phyloP scores from a whole-genome alignment of 2,329 filamentous ascomycete genomes.

The Conoideocrella luteorostrata region DNA sequence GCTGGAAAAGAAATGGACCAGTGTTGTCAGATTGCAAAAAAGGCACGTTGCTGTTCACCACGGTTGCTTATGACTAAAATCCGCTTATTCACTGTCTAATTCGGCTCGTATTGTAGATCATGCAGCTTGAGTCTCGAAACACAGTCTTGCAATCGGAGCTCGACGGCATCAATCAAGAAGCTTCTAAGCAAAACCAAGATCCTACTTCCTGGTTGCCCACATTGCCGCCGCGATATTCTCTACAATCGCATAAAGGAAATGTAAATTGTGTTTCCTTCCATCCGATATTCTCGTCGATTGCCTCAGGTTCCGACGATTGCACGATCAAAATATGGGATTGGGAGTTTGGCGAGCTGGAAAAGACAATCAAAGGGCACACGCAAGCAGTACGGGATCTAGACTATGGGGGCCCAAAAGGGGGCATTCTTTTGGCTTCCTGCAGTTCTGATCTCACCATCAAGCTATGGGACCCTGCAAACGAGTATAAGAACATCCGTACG shows the following conservation, averaged over 20 bases:
- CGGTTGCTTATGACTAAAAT: too few relatives aligned
- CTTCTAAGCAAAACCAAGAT: too few relatives aligned
- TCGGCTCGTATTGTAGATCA: too few relatives aligned
- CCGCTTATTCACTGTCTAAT: too few relatives aligned
- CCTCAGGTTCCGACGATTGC: slow-evolving; percentile 87
- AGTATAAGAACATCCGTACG: slow-evolving; percentile 93
- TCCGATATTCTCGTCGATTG: slow-evolving; percentile 82
- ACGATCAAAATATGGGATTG: slow-evolving; percentile 98
- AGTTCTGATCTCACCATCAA: slow-evolving; percentile 90
- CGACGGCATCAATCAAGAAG: too few relatives aligned
- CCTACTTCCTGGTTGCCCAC: too few relatives aligned
- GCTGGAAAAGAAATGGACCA: slow-evolving; percentile 1
- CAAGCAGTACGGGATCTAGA: slow-evolving; percentile 83
- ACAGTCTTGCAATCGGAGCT: too few relatives aligned
- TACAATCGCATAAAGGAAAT: slow-evolving; percentile 74
- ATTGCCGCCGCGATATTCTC: slow-evolving; percentile 73
- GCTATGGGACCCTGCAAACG: slow-evolving; percentile 85
- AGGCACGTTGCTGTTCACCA: not conserved
- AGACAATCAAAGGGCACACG: slow-evolving; percentile 87
- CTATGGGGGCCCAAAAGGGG: slow-evolving; percentile 71
- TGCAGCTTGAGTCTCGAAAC: too few relatives aligned
- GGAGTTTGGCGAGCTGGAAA: slow-evolving; percentile 84
- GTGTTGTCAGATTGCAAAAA: slow-evolving; percentile 9
- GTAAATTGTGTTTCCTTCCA: slow-evolving; percentile 93
- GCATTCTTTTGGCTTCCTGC: slow-evolving; percentile 51